Percentiles rank a stretch among this genome's conserved stretches.
Evolutionary conservation across 805 yeast species (phyloP).

Genomic region (Ogataea degrootiae): DNA sequence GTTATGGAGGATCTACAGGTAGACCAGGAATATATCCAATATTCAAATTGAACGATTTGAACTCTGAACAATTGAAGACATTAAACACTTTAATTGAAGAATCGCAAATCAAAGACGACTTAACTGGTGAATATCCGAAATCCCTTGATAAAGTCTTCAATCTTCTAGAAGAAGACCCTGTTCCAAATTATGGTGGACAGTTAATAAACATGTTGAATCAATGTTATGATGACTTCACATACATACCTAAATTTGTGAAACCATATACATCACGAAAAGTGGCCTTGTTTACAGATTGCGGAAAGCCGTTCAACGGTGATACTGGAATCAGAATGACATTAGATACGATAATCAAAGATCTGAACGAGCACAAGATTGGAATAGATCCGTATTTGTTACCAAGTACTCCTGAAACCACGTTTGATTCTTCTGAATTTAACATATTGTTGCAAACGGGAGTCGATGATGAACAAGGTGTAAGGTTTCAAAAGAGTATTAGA

Average conservation of each 20-base stretch:
- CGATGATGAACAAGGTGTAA: slow-evolving; percentile 5
- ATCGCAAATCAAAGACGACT: slow-evolving; percentile 6
- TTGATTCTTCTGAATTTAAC: slow-evolving; percentile 44
- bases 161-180: slow-evolving; percentile 14
- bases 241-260: slow-evolving; percentile 34
- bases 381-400: slow-evolving; percentile 64
- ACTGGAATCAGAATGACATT: slow-evolving; percentile 41
- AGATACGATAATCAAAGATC: slow-evolving; percentile 55
- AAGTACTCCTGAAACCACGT: slow-evolving; percentile 24
- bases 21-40: slow-evolving; percentile 41
- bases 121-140: slow-evolving; percentile 5
- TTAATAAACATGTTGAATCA: slow-evolving; percentile 43
- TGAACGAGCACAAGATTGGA: slow-evolving; percentile 46
- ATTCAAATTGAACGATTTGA: slow-evolving; percentile 50
- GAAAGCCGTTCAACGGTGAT: slow-evolving; percentile 50
- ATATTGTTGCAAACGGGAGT: slow-evolving; percentile 12
- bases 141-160: slow-evolving; percentile 26
- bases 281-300: slow-evolving; percentile 72
- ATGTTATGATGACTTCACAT: slow-evolving; percentile 51
- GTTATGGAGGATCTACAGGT: not conserved
- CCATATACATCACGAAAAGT: slow-evolving; percentile 53
- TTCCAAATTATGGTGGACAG: slow-evolving; percentile 27
- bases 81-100: slow-evolving; percentile 50
- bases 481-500: slow-evolving; percentile 32
- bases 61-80: slow-evolving; percentile 51